Base-by-base conservation (phyloP, 2,329 filamentous ascomycete genomes). In the Biscogniauxia sp. region DNA sequence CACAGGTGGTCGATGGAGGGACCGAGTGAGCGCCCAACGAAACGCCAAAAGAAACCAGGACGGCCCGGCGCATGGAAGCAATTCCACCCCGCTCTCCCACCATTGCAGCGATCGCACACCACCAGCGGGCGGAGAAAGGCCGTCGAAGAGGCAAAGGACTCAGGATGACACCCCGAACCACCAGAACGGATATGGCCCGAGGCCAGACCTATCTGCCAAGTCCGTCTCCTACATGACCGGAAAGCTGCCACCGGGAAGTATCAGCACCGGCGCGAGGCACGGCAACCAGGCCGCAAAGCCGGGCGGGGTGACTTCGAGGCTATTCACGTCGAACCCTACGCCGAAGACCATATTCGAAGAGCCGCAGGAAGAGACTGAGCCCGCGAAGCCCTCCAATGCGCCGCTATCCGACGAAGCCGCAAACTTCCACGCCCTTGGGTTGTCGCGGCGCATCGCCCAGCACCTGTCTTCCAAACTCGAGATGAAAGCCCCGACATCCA, bases 1-100 rank as follows among this genome's bases (percentile, higher is more conserved):
- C 76, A 95, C 90, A 74, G 95, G 95, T 68, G 95, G 95, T n/a
- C 86, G 87, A 69, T 99, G 95, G 95, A 90, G 91, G 72, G 93
- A 97, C 73, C 86, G 95, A 64, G 83, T 94, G 62, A 89, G 87
- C 59, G 93, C 93, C 41, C 90, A 93, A 76, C 90, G 90, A 75
- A 82, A 67, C 64, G 77, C 73, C 49, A 80, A 77, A 64, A 71
- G 60, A 57, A 68, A 70, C 37, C 63, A 64, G 19, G 64, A 69
- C 17, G 68, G 68, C n/a, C 61, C 66, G 49, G 65, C 70, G 45
- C 69, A 69, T 25, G 65, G 68, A 61, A 70, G 57, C 62, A 72
- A 73, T 65, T 65, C 70, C 59, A 73, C 70, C 26, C 69, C 70
- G 57, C 60, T 73, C 51, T 58, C 69, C n/a, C 67, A 67, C 54